These are phyloP conservation scores for Stylonectria norvegica DNA, from an alignment of 2,329 filamentous ascomycete species.

Conservation along the genomic window DNA sequence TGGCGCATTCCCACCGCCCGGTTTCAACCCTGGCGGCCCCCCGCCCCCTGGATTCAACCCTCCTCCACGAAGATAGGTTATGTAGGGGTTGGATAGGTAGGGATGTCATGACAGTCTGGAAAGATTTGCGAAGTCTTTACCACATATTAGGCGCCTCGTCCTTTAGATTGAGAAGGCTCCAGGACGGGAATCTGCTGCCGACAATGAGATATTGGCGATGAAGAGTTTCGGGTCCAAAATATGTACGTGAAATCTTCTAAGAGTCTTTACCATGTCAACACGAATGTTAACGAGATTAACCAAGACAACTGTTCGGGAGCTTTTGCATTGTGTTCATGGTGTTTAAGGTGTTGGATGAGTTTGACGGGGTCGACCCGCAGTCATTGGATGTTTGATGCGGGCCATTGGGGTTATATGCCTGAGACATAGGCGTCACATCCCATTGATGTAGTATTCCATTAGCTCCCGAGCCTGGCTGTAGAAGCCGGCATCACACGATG, in stretches of 20 bases:
- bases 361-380: too few species aligned
- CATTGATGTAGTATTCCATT: too few species aligned
- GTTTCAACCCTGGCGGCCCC: slow-evolving; percentile 47
- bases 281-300: slow-evolving; percentile 24
- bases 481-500: too few species aligned
- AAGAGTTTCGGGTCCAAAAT: slow-evolving; percentile 25
- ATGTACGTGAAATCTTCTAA: slow-evolving; percentile 31
- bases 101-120: slow-evolving; percentile 20
- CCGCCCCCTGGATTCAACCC: slow-evolving; percentile 73
- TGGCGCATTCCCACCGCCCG: slow-evolving; percentile 46
- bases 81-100: slow-evolving; percentile 25
- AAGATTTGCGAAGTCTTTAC: slow-evolving; percentile 25
- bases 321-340: slow-evolving; percentile 2
- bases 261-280: slow-evolving; percentile 18
- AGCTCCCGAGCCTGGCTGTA: too few species aligned
- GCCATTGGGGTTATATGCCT: too few species aligned
- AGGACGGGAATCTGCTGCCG: slow-evolving; percentile 1
- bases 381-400: too few species aligned
- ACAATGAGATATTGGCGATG: slow-evolving; percentile 15
- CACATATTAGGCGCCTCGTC: slow-evolving; percentile 20
- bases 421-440: too few species aligned
- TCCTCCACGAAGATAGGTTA: slow-evolving; percentile 57
- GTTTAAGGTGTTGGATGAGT: too few species aligned
- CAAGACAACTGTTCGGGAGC: slow-evolving; percentile 13
- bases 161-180: slow-evolving; percentile 16